Evolutionary conservation across 768 basidiomycete species (phyloP).

Genomic region (Stropharia rugosoannulata): DNA sequence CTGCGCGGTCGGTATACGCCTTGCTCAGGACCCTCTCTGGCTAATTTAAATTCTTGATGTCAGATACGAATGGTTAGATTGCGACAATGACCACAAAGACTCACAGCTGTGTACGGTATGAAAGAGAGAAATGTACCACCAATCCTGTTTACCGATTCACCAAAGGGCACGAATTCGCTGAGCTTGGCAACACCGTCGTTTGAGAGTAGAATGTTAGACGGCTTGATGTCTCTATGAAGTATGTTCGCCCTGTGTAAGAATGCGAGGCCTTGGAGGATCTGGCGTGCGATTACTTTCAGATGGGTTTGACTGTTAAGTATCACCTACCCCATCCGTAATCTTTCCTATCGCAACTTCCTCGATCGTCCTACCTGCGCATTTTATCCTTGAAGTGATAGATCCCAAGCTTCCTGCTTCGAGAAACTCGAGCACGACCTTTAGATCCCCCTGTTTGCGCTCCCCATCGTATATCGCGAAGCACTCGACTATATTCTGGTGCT

Average conservation of each 20-base stretch:
- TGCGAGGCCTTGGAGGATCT: constrained; percentile 13
- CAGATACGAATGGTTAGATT: not conserved
- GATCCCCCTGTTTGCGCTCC: not conserved
- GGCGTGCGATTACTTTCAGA: not conserved
- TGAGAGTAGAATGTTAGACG: constrained; percentile 11
- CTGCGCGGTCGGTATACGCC: constrained; percentile 1
- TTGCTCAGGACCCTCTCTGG: constrained; percentile 11
- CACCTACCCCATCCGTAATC: not conserved
- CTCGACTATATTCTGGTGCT: not conserved
- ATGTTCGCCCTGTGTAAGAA: constrained; percentile 9
- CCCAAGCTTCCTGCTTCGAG: not conserved
- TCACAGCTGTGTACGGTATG: not conserved
- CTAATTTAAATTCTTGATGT: too few species aligned
- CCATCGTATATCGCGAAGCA: not conserved
- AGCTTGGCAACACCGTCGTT: constrained; percentile 11
- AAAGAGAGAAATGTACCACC: not conserved
- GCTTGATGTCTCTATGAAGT: constrained; percentile 12
- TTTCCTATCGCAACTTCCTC: not conserved
- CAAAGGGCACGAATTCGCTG: constrained; percentile 3
- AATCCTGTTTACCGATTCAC: not conserved
- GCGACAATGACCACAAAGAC: not conserved
- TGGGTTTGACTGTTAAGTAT: too few species aligned
- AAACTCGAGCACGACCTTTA: not conserved
- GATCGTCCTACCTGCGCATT: not conserved
- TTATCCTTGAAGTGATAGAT: not conserved